These are phyloP conservation scores for Hapsidospora chrysogenum DNA, from an alignment of 495 filamentous ascomycete genomes.

Conservation along the genomic window DNA sequence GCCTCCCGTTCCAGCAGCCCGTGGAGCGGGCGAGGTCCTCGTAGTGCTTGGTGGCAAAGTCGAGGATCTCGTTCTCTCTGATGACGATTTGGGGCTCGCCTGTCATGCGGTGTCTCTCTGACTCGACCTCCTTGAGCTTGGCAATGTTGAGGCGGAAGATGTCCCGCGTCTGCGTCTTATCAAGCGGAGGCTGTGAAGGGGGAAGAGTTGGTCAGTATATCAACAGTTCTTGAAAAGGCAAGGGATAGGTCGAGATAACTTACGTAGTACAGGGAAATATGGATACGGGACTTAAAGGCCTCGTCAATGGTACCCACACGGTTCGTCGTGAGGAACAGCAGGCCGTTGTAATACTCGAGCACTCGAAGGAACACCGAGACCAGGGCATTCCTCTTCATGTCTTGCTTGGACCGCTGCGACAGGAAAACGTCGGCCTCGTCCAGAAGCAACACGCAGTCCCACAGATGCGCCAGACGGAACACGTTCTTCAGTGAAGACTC, in stretches of 20 bases:
- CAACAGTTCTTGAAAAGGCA: neutral
- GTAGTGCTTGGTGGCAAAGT: conserved; percentile 47
- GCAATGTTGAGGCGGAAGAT: conserved; percentile 70
- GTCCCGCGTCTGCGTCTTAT: conserved; percentile 50
- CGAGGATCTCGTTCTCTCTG: conserved; percentile 24
- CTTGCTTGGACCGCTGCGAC: conserved; percentile 21
- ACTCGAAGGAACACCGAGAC: conserved; percentile 35
- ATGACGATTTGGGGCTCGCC: conserved; percentile 11
- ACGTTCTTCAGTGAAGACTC: conserved; percentile 25
- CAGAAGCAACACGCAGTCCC: conserved; percentile 36
- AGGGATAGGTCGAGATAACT: no score
- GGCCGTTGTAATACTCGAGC: conserved; percentile 34
- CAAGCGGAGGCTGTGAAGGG: conserved; percentile 62
- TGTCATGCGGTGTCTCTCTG: conserved; percentile 17
- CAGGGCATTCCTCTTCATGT: conserved; percentile 32
- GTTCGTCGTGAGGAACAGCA: conserved; percentile 38
- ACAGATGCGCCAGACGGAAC: conserved; percentile 33
- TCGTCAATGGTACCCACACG: conserved; percentile 28
- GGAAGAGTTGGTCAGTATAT: conserved; percentile 68
- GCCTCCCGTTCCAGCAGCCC: conserved; percentile 31
- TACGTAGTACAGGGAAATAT: conserved; percentile 24
- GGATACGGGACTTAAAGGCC: conserved; percentile 35
- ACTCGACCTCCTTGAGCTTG: conserved; percentile 33
- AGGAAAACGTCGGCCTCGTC: conserved; percentile 39
- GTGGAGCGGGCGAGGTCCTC: conserved; percentile 11